Evolutionary conservation across 129 eudicot species (phyloP).

Genomic region (Daucus carota): DH1_v3.0 NC_030388.2:3556001-3556500

Average conservation of each 20-base stretch:
- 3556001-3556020: slow-evolving; percentile 31
- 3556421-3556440: slow-evolving; percentile 23
- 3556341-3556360: too few species aligned
- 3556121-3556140: slow-evolving; percentile 34
- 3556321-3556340: too few species aligned
- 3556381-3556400: slow-evolving; percentile 30
- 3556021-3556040: slow-evolving; percentile 42
- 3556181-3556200: slow-evolving; percentile 28
- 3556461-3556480: neutral
- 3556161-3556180: slow-evolving; percentile 41
- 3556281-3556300: too few species aligned
- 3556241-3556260: too few species aligned
- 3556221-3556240: too few species aligned
- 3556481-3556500: neutral
- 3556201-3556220: neutral
- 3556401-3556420: slow-evolving; percentile 21
- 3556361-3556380: slow-evolving; percentile 28
- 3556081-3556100: too few species aligned
- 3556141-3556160: slow-evolving; percentile 39
- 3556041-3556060: slow-evolving; percentile 70
- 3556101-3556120: slow-evolving; percentile 20
- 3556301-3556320: too few species aligned
- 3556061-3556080: slow-evolving; percentile 17
- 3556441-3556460: slow-evolving; percentile 25
- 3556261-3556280: too few species aligned